Percentiles rank a stretch among this genome's conserved stretches.
Evolutionary conservation across 192 early-diverging fungal species (phyloP).

Genomic region (Backusella luteola): DNA sequence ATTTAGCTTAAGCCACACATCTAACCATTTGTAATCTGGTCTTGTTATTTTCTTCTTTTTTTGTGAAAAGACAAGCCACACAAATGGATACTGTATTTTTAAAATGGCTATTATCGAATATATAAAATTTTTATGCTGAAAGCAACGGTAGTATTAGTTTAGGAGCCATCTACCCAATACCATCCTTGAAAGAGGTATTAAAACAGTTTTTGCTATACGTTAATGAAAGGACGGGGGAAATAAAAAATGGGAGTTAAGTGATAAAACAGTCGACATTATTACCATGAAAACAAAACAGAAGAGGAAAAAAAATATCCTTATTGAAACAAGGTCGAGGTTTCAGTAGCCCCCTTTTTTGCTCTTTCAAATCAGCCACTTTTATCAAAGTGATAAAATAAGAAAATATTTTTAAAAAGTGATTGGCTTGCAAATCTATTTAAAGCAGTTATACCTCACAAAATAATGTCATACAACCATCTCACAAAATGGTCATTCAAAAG

Average conservation of each 20-base stretch:
- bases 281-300: background rate
- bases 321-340: background rate
- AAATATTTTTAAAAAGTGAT: background rate
- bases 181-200: background rate
- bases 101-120: background rate
- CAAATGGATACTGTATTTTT: background rate
- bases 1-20: background rate
- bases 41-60: background rate
- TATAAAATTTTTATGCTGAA: background rate
- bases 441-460: background rate
- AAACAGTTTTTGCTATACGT: background rate
- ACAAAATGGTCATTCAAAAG: background rate
- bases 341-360: background rate
- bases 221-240: too few relatives aligned
- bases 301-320: background rate
- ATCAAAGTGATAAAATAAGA: background rate
- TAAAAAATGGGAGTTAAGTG: too few relatives aligned
- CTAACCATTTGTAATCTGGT: background rate
- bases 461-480: background rate
- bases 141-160: background rate
- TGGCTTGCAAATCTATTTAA: slow-evolving; percentile 1
- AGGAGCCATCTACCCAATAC: background rate
- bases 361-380: background rate
- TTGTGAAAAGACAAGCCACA: background rate
- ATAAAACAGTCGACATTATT: too few relatives aligned